These are phyloP conservation scores for Colletotrichum sp. DNA, from an alignment of 2,329 filamentous ascomycete species.

Conservation along the genomic window DNA sequence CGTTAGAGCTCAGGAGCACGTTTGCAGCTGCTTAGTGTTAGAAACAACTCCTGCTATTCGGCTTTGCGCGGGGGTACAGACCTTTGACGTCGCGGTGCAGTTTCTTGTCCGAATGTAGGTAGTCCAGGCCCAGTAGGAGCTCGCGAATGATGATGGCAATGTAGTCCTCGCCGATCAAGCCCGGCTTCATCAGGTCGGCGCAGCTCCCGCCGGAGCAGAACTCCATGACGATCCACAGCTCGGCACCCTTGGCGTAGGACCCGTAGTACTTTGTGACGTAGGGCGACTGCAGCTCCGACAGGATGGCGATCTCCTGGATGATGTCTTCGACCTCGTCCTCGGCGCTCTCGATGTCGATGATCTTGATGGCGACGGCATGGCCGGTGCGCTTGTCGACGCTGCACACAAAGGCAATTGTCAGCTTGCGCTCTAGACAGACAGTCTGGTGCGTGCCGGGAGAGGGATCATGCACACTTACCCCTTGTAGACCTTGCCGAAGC, in stretches of 20 bases:
- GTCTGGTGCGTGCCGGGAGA: neutral
- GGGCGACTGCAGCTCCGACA: conserved; percentile 93
- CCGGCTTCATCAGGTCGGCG: conserved; percentile 93
- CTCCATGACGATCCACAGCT: conserved; percentile 99
- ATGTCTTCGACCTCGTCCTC: conserved; percentile 99
- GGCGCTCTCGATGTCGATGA: conserved; percentile 98
- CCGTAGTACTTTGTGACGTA: conserved; percentile 99
- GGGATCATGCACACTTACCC: conserved; percentile 59
- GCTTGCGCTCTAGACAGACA: neutral
- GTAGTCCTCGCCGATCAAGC: conserved; percentile 89
- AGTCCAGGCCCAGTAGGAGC: conserved; percentile 87
- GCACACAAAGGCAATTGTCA: conserved; percentile 12
- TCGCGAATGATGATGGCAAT: conserved; percentile 96
- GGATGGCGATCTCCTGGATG: conserved; percentile 96
- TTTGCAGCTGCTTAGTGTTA: conserved; percentile 74
- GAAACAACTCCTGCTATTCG: accelerated
- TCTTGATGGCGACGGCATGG: conserved; percentile 94
- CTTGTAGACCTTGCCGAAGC: conserved; percentile 99
- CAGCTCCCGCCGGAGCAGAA: conserved; percentile 98
- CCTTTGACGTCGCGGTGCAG: conserved; percentile 96
- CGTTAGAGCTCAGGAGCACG: conserved; percentile 84
- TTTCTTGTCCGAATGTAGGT: conserved; percentile 94
- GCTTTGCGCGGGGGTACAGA: conserved; percentile 35
- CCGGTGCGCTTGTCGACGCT: conserved; percentile 93
- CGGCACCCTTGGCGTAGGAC: conserved; percentile 92